phyloP scores from a whole-genome alignment of 148 eudicot genomes.

The Selenicereus undatus region DNA sequence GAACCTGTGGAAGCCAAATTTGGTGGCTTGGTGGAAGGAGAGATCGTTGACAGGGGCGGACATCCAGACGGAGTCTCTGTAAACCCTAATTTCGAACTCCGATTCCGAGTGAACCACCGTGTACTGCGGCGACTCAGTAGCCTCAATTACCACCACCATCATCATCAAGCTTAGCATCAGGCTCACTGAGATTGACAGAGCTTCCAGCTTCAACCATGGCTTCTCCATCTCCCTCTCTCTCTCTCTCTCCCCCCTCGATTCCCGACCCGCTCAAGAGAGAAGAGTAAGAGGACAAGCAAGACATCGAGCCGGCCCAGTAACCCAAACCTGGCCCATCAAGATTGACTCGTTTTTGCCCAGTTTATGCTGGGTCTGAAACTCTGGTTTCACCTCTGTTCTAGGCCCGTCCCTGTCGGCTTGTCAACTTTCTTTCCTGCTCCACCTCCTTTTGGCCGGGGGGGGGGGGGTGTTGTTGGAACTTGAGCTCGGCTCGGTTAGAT shows the following conservation, averaged over 20 bases:
- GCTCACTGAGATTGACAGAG: not conserved
- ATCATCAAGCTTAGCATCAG: not conserved
- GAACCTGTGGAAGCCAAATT: conserved; percentile 74
- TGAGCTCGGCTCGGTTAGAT: too few relatives aligned
- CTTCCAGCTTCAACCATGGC: conserved; percentile 8
- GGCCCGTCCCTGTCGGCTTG: too few relatives aligned
- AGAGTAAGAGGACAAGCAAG: not conserved
- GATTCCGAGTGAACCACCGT: conserved; percentile 62
- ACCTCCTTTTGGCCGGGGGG: too few relatives aligned
- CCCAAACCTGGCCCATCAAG: too few relatives aligned
- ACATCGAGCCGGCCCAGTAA: not conserved
- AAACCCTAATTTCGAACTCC: conserved; percentile 71
- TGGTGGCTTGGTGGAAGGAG: conserved; percentile 78
- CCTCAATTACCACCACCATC: not conserved
- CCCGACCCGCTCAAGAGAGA: not conserved
- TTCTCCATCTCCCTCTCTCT: conserved; percentile 11
- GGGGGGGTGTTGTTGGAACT: too few relatives aligned
- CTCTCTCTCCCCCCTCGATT: not conserved
- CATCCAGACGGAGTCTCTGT: conserved; percentile 70
- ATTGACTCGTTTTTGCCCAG: too few relatives aligned
- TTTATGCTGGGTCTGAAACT: too few relatives aligned
- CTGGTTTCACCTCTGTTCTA: too few relatives aligned
- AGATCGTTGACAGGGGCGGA: conserved; percentile 45
- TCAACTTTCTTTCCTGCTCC: too few relatives aligned
- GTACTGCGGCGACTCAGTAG: conserved; percentile 65